These are phyloP conservation scores for Agaricales sp. DNA, from an alignment of 1,284 basidiomycete species.

Conservation along the genomic window DNA sequence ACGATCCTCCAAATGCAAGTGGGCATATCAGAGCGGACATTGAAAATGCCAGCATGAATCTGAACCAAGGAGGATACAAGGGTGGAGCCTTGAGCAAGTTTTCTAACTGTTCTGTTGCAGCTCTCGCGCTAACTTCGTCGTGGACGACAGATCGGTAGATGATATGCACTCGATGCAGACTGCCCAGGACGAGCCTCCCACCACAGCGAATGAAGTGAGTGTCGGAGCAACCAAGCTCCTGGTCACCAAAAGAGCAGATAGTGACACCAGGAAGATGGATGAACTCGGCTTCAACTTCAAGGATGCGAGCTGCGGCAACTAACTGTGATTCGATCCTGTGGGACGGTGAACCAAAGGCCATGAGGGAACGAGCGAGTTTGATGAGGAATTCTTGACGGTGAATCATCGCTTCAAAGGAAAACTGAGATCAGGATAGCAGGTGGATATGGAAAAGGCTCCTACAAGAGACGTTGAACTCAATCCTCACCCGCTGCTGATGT, in stretches of 20 bases:
- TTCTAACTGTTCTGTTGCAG: slow-evolving; percentile 42
- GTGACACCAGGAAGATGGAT: slow-evolving; percentile 75
- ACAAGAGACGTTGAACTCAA: slow-evolving; percentile 66
- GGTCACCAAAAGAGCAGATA: slow-evolving; percentile 76
- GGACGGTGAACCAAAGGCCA: slow-evolving; percentile 62
- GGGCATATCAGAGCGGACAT: slow-evolving; percentile 72
- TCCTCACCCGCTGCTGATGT: slow-evolving; percentile 46
- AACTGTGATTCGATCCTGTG: slow-evolving; percentile 65
- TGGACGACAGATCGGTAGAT: slow-evolving; percentile 76
- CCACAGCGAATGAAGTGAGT: slow-evolving; percentile 74
- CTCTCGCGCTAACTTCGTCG: slow-evolving; percentile 72
- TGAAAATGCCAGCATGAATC: slow-evolving; percentile 59
- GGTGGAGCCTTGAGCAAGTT: slow-evolving; percentile 41
- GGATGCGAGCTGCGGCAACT: slow-evolving; percentile 65
- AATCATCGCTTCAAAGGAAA: slow-evolving; percentile 29
- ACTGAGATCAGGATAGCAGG: not conserved
- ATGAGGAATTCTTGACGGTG: slow-evolving; percentile 54
- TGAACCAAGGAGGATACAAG: slow-evolving; percentile 46
- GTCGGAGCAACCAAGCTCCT: slow-evolving; percentile 67
- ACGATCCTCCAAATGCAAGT: slow-evolving; percentile 76
- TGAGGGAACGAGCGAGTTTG: slow-evolving; percentile 52
- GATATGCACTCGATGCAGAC: slow-evolving; percentile 65
- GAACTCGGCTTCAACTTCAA: slow-evolving; percentile 77
- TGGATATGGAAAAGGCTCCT: slow-evolving; percentile 13
- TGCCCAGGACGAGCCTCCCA: slow-evolving; percentile 67